Conservation (phyloP, 306 rosid genomes). For the Citrullus colocynthis region DNA sequence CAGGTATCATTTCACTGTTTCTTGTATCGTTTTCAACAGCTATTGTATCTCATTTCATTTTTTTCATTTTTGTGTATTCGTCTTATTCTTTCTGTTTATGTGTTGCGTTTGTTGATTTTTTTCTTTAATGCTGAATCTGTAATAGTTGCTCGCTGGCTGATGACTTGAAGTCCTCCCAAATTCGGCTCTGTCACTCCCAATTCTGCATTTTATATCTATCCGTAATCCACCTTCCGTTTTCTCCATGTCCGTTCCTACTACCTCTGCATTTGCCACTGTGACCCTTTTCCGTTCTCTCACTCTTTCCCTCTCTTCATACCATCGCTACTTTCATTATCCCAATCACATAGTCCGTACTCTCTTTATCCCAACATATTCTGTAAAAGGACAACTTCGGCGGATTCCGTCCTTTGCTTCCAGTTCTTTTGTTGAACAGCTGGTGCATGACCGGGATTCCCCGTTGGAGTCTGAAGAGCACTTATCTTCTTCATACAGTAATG, state of each 20-base stretch:
- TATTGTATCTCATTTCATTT: not conserved
- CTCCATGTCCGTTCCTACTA: slow-evolving; percentile 12
- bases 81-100: not conserved
- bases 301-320: slow-evolving; percentile 9
- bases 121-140: not conserved
- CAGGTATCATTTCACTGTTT: slow-evolving; percentile 33
- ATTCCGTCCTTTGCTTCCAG: slow-evolving; percentile 8
- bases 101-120: not conserved
- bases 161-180: not conserved
- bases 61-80: not conserved
- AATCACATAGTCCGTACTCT: not conserved
- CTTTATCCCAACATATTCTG: not conserved
- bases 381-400: not conserved
- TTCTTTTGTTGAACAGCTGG: slow-evolving; percentile 23
- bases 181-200: not conserved
- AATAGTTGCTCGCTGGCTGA: not conserved
- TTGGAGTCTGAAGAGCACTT: slow-evolving; percentile 10
- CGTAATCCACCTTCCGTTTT: not conserved
- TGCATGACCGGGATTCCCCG: not conserved
- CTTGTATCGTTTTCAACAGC: not conserved
- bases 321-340: not conserved
- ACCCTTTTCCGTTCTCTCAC: slow-evolving; percentile 15
- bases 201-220: not conserved
- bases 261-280: slow-evolving; percentile 11
- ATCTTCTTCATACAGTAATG: not conserved